These are phyloP conservation scores for Arctostaphylos glauca DNA, from an alignment of 148 eudicot species.

Conservation along the genomic window DNA sequence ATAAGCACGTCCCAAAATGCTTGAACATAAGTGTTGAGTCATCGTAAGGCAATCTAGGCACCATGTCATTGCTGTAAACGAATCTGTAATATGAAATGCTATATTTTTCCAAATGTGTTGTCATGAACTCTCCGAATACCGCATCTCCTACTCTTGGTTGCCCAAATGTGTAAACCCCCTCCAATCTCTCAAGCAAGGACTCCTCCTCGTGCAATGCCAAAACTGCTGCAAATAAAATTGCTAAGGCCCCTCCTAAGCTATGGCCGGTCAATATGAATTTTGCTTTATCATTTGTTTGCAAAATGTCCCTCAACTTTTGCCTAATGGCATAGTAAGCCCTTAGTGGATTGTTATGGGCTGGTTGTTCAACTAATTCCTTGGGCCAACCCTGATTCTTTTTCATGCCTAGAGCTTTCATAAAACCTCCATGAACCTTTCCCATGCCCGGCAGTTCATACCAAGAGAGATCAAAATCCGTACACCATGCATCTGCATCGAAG, in stretches of 20 bases:
- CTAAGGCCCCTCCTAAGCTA: conserved; percentile 80
- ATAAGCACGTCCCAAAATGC: conserved; percentile 69
- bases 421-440: conserved; percentile 69
- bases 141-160: conserved; percentile 82
- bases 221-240: conserved; percentile 57
- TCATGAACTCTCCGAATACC: conserved; percentile 47
- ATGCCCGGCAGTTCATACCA: conserved; percentile 48
- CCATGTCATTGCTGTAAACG: conserved; percentile 67
- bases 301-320: conserved; percentile 32
- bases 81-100: conserved; percentile 49
- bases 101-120: conserved; percentile 22
- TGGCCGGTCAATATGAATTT: conserved; percentile 70
- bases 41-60: conserved; percentile 62
- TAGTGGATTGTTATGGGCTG: not conserved
- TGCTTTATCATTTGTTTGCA: conserved; percentile 30
- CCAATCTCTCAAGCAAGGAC: conserved; percentile 41
- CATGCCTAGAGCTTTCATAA: conserved; percentile 67
- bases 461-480: conserved; percentile 60
- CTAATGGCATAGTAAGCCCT: conserved; percentile 54
- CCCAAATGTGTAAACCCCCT: conserved; percentile 68
- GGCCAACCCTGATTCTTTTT: conserved; percentile 40
- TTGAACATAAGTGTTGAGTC: conserved; percentile 39
- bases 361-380: conserved; percentile 21
- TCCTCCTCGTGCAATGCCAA: conserved; percentile 52
- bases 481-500: conserved; percentile 63